Evolutionary conservation across 2,329 filamentous ascomycete genomes (phyloP).

Genomic region (Aspergillus sp.): DNA sequence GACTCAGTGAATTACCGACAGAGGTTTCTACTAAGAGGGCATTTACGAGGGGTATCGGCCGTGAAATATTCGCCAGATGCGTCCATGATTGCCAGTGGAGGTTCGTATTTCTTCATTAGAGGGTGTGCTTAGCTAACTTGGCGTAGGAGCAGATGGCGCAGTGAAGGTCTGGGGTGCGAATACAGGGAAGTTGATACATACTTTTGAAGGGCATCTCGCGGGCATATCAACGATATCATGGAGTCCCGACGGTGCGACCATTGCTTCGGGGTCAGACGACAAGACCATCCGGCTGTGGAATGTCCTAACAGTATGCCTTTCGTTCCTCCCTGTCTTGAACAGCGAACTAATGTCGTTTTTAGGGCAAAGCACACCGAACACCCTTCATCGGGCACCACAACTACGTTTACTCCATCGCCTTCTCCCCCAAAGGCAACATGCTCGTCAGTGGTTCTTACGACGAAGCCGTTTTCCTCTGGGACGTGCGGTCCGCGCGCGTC

Average conservation of each 20-base stretch:
- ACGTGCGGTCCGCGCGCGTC: conserved; percentile 79
- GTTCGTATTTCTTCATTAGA: conserved; percentile 38
- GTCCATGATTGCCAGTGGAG: conserved; percentile 83
- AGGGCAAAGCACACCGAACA: conserved; percentile 58
- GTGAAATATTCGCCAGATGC: conserved; percentile 92
- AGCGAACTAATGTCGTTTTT: background rate
- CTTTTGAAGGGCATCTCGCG: conserved; percentile 87
- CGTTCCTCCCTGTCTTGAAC: background rate
- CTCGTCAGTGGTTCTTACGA: conserved; percentile 94
- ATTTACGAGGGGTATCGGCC: conserved; percentile 75
- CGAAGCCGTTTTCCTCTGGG: conserved; percentile 96
- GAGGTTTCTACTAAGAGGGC: conserved; percentile 71
- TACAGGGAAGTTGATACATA: conserved; percentile 79
- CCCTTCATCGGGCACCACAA: conserved; percentile 86
- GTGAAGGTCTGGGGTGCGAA: conserved; percentile 86
- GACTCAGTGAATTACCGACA: conserved; percentile 66
- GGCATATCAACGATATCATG: conserved; percentile 92
- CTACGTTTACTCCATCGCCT: conserved; percentile 90
- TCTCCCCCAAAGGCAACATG: conserved; percentile 98
- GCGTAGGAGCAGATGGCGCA: conserved; percentile 73
- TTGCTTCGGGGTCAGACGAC: conserved; percentile 92
- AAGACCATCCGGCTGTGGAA: conserved; percentile 96
- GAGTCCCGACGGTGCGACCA: conserved; percentile 81
- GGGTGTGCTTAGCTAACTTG: conserved; percentile 6
- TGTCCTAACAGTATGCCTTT: conserved; percentile 48